Evolutionary conservation across 495 filamentous ascomycete species (phyloP).

Genomic region (Xanthoparmelia taractica): DNA sequence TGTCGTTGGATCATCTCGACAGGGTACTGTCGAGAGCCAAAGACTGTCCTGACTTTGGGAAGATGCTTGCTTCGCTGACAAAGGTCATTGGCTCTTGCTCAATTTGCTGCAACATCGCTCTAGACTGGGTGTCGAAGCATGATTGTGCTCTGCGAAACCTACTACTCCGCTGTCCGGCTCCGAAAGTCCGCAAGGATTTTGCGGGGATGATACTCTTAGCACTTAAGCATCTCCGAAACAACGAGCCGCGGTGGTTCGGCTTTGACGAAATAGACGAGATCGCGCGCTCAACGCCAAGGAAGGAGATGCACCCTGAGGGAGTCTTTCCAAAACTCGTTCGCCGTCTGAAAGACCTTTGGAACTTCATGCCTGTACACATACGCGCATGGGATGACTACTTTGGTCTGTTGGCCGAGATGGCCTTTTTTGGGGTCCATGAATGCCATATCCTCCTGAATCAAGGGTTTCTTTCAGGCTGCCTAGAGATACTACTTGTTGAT

Average conservation of each 20-base stretch:
- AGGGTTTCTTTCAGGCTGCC: constrained; percentile 47
- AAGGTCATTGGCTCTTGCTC: constrained; percentile 47
- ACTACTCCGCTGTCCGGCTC: constrained; percentile 55
- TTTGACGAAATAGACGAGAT: constrained; percentile 29
- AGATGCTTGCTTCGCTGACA: constrained; percentile 46
- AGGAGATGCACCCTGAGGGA: constrained; percentile 15
- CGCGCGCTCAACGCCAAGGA: constrained; percentile 21
- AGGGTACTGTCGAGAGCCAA: constrained; percentile 70
- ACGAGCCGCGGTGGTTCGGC: constrained; percentile 37
- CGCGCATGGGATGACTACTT: constrained; percentile 80
- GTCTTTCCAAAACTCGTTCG: constrained; percentile 50
- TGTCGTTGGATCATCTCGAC: constrained; percentile 67
- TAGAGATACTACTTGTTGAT: constrained; percentile 60
- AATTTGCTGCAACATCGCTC: constrained; percentile 48
- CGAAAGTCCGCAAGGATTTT: constrained; percentile 52
- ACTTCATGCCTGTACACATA: constrained; percentile 45
- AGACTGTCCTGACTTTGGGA: constrained; percentile 55
- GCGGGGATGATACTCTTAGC: constrained; percentile 48
- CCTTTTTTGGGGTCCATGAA: constrained; percentile 48
- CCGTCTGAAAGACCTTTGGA: constrained; percentile 45
- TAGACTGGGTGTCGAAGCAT: constrained; percentile 56
- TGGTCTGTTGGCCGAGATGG: constrained; percentile 54
- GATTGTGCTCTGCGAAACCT: constrained; percentile 55
- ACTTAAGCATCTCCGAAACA: constrained; percentile 43
- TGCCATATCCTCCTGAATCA: constrained; percentile 46